Conservation (phyloP, 1,284 basidiomycete species). For the Peniophora sp. region DNA sequence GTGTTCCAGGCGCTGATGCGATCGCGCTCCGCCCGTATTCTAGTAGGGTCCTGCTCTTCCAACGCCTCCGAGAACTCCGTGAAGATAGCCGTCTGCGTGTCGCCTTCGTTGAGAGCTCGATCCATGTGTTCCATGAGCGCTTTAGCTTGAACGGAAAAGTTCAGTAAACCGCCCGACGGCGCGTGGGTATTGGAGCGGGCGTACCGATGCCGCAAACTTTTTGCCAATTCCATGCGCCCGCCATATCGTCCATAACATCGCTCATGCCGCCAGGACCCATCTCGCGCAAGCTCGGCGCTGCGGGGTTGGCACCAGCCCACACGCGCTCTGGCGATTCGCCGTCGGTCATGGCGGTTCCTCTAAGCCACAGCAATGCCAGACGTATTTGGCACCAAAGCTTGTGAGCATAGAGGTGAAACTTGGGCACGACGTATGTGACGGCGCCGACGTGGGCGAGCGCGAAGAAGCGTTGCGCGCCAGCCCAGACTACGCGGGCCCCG, state of each 20-base stretch:
- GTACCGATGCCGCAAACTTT: slow-evolving; percentile 4
- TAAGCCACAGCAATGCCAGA: slow-evolving; percentile 13
- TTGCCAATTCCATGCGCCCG: slow-evolving; percentile 10
- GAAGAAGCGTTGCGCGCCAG: not conserved
- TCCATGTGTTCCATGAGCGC: too few species aligned
- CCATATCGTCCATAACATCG: slow-evolving; percentile 11
- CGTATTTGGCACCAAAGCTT: slow-evolving; percentile 7
- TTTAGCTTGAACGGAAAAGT: too few species aligned
- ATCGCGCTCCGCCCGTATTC: too few species aligned
- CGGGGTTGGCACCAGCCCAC: slow-evolving; percentile 12
- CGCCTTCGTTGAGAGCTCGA: too few species aligned
- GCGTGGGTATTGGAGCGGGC: too few species aligned
- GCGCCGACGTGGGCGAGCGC: not conserved
- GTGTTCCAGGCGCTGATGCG: too few species aligned
- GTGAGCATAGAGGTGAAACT: slow-evolving; percentile 14
- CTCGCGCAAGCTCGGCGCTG: slow-evolving; percentile 8
- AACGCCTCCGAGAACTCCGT: too few species aligned
- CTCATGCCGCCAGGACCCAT: slow-evolving; percentile 8
- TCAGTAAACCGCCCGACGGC: too few species aligned
- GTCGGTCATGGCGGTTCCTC: slow-evolving; percentile 8
- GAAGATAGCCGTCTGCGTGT: too few species aligned
- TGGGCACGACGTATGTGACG: slow-evolving; percentile 12
- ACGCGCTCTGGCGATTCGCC: slow-evolving; percentile 15
- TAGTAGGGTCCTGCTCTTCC: too few species aligned
- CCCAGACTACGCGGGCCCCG: slow-evolving; percentile 1